These are phyloP conservation scores for Cyberlindnera mycetangii DNA, from an alignment of 805 yeast species.

Conservation along the genomic window DNA sequence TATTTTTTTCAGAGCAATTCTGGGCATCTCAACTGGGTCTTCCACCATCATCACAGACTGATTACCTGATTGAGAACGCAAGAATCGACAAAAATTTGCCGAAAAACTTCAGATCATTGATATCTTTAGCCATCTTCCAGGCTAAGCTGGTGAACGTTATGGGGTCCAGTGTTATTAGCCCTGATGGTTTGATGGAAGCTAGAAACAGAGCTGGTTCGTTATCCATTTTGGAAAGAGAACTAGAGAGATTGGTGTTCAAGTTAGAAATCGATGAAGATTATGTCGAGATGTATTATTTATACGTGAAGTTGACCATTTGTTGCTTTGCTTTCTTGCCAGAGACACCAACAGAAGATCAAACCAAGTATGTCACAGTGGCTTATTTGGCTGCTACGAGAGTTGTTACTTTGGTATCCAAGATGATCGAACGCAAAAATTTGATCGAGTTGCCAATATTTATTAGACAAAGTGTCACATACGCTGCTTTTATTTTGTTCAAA, in stretches of 20 bases:
- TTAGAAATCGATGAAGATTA: constrained; percentile 63
- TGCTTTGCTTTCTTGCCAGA: constrained; percentile 90
- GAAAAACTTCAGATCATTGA: constrained; percentile 63
- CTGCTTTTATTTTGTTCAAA: constrained; percentile 76
- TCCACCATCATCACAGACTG: constrained; percentile 84
- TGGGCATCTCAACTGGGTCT: constrained; percentile 87
- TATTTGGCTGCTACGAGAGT: constrained; percentile 78
- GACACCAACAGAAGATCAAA: constrained; percentile 83
- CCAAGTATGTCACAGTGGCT: constrained; percentile 77
- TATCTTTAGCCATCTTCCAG: constrained; percentile 76
- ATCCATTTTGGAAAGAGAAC: constrained; percentile 72
- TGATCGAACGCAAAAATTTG: constrained; percentile 64
- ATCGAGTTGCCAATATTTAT: constrained; percentile 85
- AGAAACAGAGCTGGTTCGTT: constrained; percentile 77
- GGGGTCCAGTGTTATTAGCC: constrained; percentile 82
- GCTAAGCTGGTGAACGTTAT: constrained; percentile 78
- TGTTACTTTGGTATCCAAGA: constrained; percentile 70
- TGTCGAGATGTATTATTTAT: constrained; percentile 74
- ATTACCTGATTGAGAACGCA: constrained; percentile 77
- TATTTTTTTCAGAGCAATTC: constrained; percentile 83
- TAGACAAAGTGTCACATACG: constrained; percentile 80
- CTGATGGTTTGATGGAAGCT: constrained; percentile 88
- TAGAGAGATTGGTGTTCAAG: constrained; percentile 66
- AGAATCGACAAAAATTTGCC: constrained; percentile 63
- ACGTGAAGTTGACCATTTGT: constrained; percentile 77